Evolutionary conservation across 1,284 basidiomycete genomes (phyloP).

Genomic region (Rhodotorula glutinis): DNA sequence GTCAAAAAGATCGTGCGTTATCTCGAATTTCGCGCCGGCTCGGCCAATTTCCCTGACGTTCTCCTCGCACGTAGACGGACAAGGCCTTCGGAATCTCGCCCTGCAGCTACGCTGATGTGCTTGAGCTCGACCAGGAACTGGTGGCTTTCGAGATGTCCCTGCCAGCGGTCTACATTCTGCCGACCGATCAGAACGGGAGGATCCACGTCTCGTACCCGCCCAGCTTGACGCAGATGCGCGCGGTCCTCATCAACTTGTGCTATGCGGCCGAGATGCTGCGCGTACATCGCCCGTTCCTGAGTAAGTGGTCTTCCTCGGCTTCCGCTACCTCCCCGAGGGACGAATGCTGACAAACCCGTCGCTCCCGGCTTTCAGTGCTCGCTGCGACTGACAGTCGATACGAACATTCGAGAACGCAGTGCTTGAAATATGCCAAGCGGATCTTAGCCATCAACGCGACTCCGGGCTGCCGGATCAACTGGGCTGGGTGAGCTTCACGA

Average conservation of each 20-base stretch:
- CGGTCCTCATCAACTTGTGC: constrained; percentile 15
- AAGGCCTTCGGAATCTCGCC: constrained; percentile 10
- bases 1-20: constrained; percentile 30
- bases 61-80: constrained; percentile 11
- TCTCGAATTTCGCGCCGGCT: neutral
- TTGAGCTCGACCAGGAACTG: constrained; percentile 14
- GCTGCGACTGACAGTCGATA: constrained; percentile 23
- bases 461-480: constrained; percentile 9
- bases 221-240: constrained; percentile 3
- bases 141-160: constrained; percentile 14
- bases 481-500: constrained; percentile 10
- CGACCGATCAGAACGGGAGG: constrained; percentile 2
- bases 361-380: constrained; percentile 10
- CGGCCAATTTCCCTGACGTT: too few relatives aligned
- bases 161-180: constrained; percentile 10
- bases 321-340: too few relatives aligned
- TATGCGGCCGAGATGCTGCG: constrained; percentile 24
- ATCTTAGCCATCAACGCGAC: constrained; percentile 25
- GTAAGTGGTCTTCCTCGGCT: too few relatives aligned
- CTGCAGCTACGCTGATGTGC: constrained; percentile 9
- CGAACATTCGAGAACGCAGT: constrained; percentile 18
- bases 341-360: neutral
- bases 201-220: constrained; percentile 7
- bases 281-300: constrained; percentile 30
- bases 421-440: constrained; percentile 30